phyloP scores from a whole-genome alignment of 345 rosid species.

The Schrenkiella parvula region DNA sequence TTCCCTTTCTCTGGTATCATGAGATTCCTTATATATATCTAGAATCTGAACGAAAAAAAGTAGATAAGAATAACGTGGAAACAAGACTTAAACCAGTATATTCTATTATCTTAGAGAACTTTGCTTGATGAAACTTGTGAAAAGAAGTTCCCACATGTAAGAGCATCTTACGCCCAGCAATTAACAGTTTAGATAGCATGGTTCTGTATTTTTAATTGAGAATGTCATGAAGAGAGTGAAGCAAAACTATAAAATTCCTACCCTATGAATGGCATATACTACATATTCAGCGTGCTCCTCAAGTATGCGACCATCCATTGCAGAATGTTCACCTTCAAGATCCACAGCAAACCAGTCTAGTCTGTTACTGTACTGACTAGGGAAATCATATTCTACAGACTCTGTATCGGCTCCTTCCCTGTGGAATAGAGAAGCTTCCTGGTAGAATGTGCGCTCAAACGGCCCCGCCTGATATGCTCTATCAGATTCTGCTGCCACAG shows the following conservation, averaged over 20 bases:
- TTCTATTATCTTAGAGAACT: not conserved
- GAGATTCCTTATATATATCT: slow-evolving; percentile 84
- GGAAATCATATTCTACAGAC: slow-evolving; percentile 42
- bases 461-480: slow-evolving; percentile 91
- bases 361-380: slow-evolving; percentile 57
- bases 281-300: slow-evolving; percentile 98
- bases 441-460: slow-evolving; percentile 68
- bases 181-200: not conserved
- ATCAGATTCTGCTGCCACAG: slow-evolving; percentile 92
- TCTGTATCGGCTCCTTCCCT: slow-evolving; percentile 46
- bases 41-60: slow-evolving; percentile 55
- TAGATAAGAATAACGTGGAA: not conserved
- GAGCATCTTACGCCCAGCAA: not conserved
- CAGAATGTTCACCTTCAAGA: slow-evolving; percentile 99
- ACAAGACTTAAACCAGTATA: slow-evolving; percentile 9
- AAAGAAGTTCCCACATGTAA: not conserved
- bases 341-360: slow-evolving; percentile 98
- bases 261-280: slow-evolving; percentile 95
- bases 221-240: slow-evolving; percentile 14
- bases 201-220: not conserved
- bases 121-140: not conserved
- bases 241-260: slow-evolving; percentile 37
- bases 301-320: slow-evolving; percentile 97
- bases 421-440: slow-evolving; percentile 48
- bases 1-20: slow-evolving; percentile 62